phyloP scores from a whole-genome alignment of 495 filamentous ascomycete genomes.

The Cladorrhinum samala region DNA sequence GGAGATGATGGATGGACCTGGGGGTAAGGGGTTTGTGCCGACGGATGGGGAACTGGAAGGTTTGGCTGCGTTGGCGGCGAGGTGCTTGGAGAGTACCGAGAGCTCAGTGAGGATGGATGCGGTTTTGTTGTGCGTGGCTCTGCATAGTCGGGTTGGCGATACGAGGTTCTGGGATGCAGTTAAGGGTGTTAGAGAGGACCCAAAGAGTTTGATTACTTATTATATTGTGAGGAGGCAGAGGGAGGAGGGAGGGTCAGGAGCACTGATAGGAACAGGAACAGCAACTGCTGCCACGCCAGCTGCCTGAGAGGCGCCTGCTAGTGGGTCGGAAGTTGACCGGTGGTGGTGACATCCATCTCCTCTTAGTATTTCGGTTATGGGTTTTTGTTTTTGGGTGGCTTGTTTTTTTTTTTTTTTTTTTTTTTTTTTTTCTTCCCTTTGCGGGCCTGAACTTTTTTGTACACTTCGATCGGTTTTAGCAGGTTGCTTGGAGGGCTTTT shows the following conservation, averaged over 20 bases:
- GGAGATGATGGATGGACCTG: constrained; percentile 42
- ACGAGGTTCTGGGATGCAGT: constrained; percentile 59
- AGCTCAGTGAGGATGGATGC: constrained; percentile 74
- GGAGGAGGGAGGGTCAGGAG: constrained; percentile 21
- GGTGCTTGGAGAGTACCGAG: constrained; percentile 63
- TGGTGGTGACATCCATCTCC: not conserved
- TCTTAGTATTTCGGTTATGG: not conserved
- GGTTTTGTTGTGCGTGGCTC: constrained; percentile 65
- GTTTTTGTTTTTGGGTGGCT: not conserved
- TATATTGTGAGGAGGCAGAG: constrained; percentile 65
- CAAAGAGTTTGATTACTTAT: constrained; percentile 74
- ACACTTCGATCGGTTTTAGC: too few species aligned
- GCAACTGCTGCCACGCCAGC: not conserved
- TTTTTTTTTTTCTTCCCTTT: too few species aligned
- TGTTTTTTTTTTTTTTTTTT: too few species aligned
- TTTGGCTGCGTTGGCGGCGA: constrained; percentile 50
- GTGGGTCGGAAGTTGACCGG: not conserved
- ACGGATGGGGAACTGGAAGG: constrained; percentile 37
- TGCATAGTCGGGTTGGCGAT: constrained; percentile 64
- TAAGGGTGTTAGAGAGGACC: constrained; percentile 56
- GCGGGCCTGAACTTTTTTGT: too few species aligned
- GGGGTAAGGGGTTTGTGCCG: constrained; percentile 32
- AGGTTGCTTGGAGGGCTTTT: too few species aligned
- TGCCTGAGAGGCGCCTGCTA: not conserved
- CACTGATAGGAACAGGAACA: too few species aligned